These are phyloP conservation scores for Bassia scoparia DNA, from an alignment of 148 eudicot species.

Conservation along the genomic window DNA sequence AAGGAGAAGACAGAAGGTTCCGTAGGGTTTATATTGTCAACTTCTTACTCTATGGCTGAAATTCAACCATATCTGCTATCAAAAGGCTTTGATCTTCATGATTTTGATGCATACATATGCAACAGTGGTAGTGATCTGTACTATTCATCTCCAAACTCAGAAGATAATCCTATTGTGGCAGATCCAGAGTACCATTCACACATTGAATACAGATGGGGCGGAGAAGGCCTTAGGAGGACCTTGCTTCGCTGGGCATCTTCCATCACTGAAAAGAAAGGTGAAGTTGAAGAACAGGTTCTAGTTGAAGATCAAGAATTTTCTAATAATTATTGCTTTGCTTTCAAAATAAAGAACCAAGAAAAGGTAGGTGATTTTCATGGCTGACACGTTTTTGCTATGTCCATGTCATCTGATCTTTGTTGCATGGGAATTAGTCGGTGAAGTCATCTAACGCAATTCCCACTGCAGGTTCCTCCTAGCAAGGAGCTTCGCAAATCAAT, in stretches of 20 bases:
- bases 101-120: slow-evolving; percentile 94
- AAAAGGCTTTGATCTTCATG: slow-evolving; percentile 56
- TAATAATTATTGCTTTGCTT: slow-evolving; percentile 72
- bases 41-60: slow-evolving; percentile 78
- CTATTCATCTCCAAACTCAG: slow-evolving; percentile 64
- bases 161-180: slow-evolving; percentile 53
- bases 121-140: slow-evolving; percentile 91
- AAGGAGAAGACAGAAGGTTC: slow-evolving; percentile 68
- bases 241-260: slow-evolving; percentile 80
- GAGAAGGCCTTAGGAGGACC: slow-evolving; percentile 90
- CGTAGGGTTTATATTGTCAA: slow-evolving; percentile 73
- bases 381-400: neutral
- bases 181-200: slow-evolving; percentile 93
- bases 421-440: neutral
- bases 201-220: slow-evolving; percentile 93
- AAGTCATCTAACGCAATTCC: slow-evolving; percentile 4
- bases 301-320: slow-evolving; percentile 68
- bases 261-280: slow-evolving; percentile 47
- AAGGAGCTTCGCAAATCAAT: slow-evolving; percentile 69
- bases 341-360: slow-evolving; percentile 61
- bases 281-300: slow-evolving; percentile 54
- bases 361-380: slow-evolving; percentile 42
- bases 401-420: neutral
- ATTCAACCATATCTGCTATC: slow-evolving; percentile 53
- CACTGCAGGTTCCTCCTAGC: slow-evolving; percentile 65